Base-by-base conservation (phyloP, 1,284 basidiomycete genomes). In the Agroathelia rolfsii region DNA sequence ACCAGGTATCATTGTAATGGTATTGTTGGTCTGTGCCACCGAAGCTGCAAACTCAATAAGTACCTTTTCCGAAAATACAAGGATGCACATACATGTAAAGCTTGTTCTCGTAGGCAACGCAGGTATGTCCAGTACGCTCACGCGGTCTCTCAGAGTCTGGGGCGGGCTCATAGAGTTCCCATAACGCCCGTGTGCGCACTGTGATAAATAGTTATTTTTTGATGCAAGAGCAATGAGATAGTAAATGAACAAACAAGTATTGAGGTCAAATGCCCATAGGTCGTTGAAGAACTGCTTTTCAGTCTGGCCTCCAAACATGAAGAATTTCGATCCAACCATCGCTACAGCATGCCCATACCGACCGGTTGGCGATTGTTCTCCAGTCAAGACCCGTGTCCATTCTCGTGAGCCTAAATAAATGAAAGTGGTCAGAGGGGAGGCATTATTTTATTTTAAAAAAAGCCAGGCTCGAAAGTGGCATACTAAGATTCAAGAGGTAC, bases 1-100 rank as follows among this genome's bases (percentile, higher is more conserved):
- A 72, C 95, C 95, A 99, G 4, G 94, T 98, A 53, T 99, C 95
- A 57, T 98, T 98, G 63, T 99, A 99, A 57, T 98, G 95, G 59
- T 89, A 98, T 53, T 87, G 82, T 16, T 93, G 94, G 49, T 99
- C 95, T 4, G 95, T 99, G 33, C 95, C 95, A 29, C 95, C 95
- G 48, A 99, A 98, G 36, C 90, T 90, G 49, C 34, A 31, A 39
- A 39, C 18, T 23, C 14, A 32, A 33, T 38, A 32, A 38, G n/a
- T 28, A 36, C 13, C 20, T 21, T 13, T 4, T 16, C 13, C 11
- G n/a, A 13, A 17, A 21, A 14, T 5, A 36, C 35, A 24, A 30
- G 24, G 32, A 21, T 38, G 24, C 24, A 64, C 77, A 37, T 58
- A 90, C 82, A 95, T 66, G 48, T 87, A 77, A 39, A 99, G 77